Conservation (phyloP, 1,284 basidiomycete species). For the Pseudozyma flocculosa region DNA sequence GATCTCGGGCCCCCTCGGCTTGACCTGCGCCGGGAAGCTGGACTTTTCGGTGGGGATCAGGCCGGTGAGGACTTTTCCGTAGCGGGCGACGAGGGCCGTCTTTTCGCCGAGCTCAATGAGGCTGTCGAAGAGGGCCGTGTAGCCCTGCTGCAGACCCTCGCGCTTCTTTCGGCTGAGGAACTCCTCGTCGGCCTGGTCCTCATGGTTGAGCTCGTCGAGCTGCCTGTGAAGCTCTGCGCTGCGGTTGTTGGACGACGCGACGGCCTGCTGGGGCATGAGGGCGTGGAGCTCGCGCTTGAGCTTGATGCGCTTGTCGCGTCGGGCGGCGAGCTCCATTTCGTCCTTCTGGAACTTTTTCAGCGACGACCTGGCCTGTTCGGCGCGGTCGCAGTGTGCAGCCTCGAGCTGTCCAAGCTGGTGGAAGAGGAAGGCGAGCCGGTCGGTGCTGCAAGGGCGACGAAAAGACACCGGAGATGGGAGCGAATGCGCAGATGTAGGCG, state of each 20-base stretch:
- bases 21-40: slow-evolving; percentile 27
- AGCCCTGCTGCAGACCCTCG: slow-evolving; percentile 34
- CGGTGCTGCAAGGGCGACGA: slow-evolving; percentile 14
- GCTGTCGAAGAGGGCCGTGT: slow-evolving; percentile 43
- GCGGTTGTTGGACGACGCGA: slow-evolving; percentile 11
- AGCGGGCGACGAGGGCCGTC: slow-evolving; percentile 42
- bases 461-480: too few species aligned
- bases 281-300: slow-evolving; percentile 42
- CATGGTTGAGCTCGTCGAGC: slow-evolving; percentile 31
- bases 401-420: slow-evolving; percentile 47
- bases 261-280: slow-evolving; percentile 41
- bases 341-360: slow-evolving; percentile 42
- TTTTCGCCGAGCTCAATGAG: slow-evolving; percentile 52
- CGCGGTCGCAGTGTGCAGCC: slow-evolving; percentile 32
- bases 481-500: too few species aligned
- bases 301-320: slow-evolving; percentile 34
- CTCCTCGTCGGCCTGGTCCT: slow-evolving; percentile 46
- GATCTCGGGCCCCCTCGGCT: slow-evolving; percentile 16
- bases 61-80: slow-evolving; percentile 44
- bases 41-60: slow-evolving; percentile 36
- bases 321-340: slow-evolving; percentile 38
- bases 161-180: slow-evolving; percentile 37
- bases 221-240: slow-evolving; percentile 28
- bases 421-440: slow-evolving; percentile 47
- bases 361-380: slow-evolving; percentile 33